These are phyloP conservation scores for Hyaloscypha bicolor DNA, from an alignment of 495 filamentous ascomycete species.

Conservation along the genomic window DNA sequence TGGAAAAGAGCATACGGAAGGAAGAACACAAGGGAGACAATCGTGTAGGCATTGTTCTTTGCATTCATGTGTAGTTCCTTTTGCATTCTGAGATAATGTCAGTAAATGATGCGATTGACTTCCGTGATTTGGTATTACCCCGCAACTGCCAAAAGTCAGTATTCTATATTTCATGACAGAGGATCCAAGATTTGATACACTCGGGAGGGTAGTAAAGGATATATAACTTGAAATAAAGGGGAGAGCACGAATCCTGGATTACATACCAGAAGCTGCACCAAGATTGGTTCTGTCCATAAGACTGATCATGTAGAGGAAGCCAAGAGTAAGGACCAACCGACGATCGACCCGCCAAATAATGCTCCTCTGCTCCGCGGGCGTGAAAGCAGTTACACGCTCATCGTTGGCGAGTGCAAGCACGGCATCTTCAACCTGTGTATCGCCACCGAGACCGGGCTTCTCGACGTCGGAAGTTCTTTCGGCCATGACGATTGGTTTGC, in stretches of 20 bases:
- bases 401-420: constrained; percentile 9
- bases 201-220: neutral
- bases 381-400: constrained; percentile 31
- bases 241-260: neutral
- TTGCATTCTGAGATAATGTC: constrained; percentile 41
- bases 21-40: constrained; percentile 68
- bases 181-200: neutral
- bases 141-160: neutral
- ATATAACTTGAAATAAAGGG: neutral
- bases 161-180: neutral
- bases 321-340: constrained; percentile 64
- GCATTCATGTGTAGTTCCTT: constrained; percentile 52
- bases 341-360: constrained; percentile 64
- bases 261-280: constrained; percentile 45
- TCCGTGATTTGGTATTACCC: neutral
- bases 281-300: constrained; percentile 74
- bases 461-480: constrained; percentile 14
- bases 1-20: constrained; percentile 67
- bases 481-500: neutral
- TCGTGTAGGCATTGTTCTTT: constrained; percentile 33
- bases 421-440: neutral
- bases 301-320: constrained; percentile 65
- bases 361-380: constrained; percentile 38
- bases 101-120: constrained; percentile 52
- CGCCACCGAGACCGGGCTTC: constrained; percentile 2